These are phyloP conservation scores for Diatrype stigma DNA, from an alignment of 2,329 filamentous ascomycete genomes.

Conservation along the genomic window DNA sequence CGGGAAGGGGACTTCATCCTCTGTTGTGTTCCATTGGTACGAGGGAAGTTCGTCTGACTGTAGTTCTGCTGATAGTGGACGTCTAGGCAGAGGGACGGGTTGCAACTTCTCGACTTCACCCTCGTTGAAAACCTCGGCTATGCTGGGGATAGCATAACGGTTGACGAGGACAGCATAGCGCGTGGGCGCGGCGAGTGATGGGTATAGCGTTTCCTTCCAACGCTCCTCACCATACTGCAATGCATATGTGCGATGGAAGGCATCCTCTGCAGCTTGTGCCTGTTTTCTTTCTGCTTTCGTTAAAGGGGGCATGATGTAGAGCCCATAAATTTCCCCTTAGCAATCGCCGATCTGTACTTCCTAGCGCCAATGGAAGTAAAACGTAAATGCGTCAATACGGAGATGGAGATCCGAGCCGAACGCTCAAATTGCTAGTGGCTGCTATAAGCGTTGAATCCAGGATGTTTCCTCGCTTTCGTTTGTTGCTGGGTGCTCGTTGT, in stretches of 20 bases:
- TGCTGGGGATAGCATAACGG: conserved; percentile 11
- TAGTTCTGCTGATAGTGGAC: not conserved
- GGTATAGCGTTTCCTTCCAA: conserved; percentile 22
- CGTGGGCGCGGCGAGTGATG: conserved; percentile 19
- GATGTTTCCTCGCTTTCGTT: no score
- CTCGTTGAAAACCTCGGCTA: conserved; percentile 12
- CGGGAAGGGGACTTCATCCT: conserved; percentile 18
- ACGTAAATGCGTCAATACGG: no score
- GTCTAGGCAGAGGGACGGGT: conserved; percentile 13
- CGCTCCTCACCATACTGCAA: conserved; percentile 19
- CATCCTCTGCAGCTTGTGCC: conserved; percentile 19
- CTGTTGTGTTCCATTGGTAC: conserved; percentile 14
- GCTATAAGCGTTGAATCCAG: no score
- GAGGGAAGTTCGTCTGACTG: conserved; percentile 4
- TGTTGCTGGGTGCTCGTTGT: no score
- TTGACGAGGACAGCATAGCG: conserved; percentile 26
- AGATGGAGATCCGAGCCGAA: no score
- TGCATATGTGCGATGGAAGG: conserved; percentile 21
- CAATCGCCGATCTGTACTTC: no score
- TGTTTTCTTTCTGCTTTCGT: conserved; percentile 24
- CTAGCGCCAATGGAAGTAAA: no score
- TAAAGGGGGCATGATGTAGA: conserved; percentile 20
- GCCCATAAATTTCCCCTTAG: no score
- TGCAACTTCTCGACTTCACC: conserved; percentile 11
- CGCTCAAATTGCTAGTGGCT: no score